A percentile compares a stretch with the other conserved stretches of the same genome.
Conservation (phyloP, 2,329 filamentous ascomycete species). For the Ophiobolus disseminans region DNA sequence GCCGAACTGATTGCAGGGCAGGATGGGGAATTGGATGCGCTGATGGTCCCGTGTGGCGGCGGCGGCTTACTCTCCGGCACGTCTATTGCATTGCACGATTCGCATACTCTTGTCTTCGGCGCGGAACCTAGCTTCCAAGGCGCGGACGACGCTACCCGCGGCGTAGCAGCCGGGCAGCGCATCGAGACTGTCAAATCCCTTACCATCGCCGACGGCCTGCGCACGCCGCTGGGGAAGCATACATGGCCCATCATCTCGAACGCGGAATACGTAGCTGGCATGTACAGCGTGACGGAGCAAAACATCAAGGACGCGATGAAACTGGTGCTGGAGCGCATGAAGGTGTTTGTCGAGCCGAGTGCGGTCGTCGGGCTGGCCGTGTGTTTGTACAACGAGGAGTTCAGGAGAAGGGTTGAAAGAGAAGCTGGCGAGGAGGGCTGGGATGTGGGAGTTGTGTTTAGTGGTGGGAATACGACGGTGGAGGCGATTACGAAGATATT, state of each 20-base stretch:
- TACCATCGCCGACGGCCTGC: slow-evolving; percentile 87
- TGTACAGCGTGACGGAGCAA: slow-evolving; percentile 79
- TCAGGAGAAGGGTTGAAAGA: slow-evolving; percentile 68
- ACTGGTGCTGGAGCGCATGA: slow-evolving; percentile 84
- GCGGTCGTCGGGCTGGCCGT: slow-evolving; percentile 84
- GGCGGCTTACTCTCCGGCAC: slow-evolving; percentile 87
- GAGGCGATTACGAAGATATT: slow-evolving; percentile 67
- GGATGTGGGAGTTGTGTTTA: slow-evolving; percentile 69
- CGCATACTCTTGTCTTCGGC: slow-evolving; percentile 79
- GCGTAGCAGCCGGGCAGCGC: slow-evolving; percentile 68
- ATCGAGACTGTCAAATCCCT: slow-evolving; percentile 74
- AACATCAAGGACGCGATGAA: slow-evolving; percentile 80
- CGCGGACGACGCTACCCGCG: slow-evolving; percentile 80
- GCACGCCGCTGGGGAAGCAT: slow-evolving; percentile 78
- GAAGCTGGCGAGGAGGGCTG: slow-evolving; percentile 77
- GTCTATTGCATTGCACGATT: slow-evolving; percentile 76
- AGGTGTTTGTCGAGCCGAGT: slow-evolving; percentile 89
- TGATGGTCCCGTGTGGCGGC: slow-evolving; percentile 85
- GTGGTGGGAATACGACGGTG: slow-evolving; percentile 70
- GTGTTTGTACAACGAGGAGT: slow-evolving; percentile 84
- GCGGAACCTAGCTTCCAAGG: slow-evolving; percentile 84
- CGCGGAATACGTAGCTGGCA: slow-evolving; percentile 69
- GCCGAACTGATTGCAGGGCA: slow-evolving; percentile 55
- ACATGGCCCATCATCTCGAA: slow-evolving; percentile 83
- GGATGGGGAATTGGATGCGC: slow-evolving; percentile 50